Percentiles rank a stretch among this genome's conserved stretches.
These are phyloP conservation scores for Geotrichum aggregatum DNA, from an alignment of 1,139 yeast species.

Conservation along the genomic window DNA sequence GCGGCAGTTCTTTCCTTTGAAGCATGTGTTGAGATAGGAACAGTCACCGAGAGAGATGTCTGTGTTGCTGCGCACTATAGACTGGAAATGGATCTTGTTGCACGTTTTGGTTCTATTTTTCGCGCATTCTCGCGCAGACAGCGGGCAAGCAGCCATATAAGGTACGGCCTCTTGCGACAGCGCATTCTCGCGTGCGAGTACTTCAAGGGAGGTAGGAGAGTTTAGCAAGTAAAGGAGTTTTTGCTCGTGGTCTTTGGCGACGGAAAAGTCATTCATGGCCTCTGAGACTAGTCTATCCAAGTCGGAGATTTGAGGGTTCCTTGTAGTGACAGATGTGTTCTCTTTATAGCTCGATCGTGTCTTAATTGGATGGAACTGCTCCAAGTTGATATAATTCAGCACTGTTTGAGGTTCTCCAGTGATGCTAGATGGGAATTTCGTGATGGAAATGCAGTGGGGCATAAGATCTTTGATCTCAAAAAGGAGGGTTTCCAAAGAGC, in stretches of 20 bases:
- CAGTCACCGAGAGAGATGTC: slow-evolving; percentile 82
- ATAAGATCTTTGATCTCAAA: slow-evolving; percentile 2
- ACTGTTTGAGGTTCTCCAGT: slow-evolving; percentile 5
- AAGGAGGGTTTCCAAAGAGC: slow-evolving; percentile 1
- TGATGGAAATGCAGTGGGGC: slow-evolving; percentile 13
- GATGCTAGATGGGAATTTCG: not conserved
- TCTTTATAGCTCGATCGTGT: not conserved
- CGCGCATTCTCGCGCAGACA: slow-evolving; percentile 15
- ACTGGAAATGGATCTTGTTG: slow-evolving; percentile 37
- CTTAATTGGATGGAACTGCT: not conserved
- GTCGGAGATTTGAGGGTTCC: not conserved
- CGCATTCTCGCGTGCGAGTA: slow-evolving; percentile 8
- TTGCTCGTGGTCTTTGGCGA: not conserved
- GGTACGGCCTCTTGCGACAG: slow-evolving; percentile 14
- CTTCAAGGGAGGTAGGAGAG: slow-evolving; percentile 7
- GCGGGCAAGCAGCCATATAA: slow-evolving; percentile 14
- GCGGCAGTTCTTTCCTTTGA: slow-evolving; percentile 73
- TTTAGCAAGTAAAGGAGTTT: slow-evolving; percentile 4
- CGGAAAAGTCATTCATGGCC: slow-evolving; percentile 1
- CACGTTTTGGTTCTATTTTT: slow-evolving; percentile 29
- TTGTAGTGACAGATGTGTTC: not conserved
- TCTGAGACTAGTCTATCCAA: not conserved
- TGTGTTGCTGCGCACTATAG: slow-evolving; percentile 43
- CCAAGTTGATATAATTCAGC: slow-evolving; percentile 11
- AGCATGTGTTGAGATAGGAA: slow-evolving; percentile 90